These are phyloP conservation scores for Centaurea solstitialis DNA, from an alignment of 129 eudicot species.

Conservation along the genomic window DNA sequence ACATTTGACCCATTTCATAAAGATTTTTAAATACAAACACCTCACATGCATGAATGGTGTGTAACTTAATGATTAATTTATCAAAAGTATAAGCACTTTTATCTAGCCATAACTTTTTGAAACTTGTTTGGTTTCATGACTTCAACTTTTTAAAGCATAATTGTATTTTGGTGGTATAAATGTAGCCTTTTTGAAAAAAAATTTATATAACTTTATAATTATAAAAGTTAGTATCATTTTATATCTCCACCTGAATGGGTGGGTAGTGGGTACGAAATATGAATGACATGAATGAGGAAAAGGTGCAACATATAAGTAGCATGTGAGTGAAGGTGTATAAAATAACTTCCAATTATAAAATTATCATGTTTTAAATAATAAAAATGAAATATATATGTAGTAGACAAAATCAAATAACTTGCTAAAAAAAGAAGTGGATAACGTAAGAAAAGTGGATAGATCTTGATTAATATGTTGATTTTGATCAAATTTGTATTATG, in stretches of 20 bases:
- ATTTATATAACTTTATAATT: too few relatives aligned
- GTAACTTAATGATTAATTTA: too few relatives aligned
- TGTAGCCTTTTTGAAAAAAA: too few relatives aligned
- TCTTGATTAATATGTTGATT: neutral
- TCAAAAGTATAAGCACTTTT: neutral
- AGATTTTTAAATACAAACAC: too few relatives aligned
- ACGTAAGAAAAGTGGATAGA: neutral
- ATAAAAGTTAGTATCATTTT: too few relatives aligned
- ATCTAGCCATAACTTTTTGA: neutral
- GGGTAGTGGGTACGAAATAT: too few relatives aligned
- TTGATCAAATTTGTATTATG: neutral
- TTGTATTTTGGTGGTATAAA: neutral
- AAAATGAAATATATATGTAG: too few relatives aligned
- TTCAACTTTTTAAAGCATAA: neutral
- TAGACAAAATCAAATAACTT: neutral
- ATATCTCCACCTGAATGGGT: too few relatives aligned
- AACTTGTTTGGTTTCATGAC: neutral
- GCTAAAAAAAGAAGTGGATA: neutral
- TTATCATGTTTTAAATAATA: neutral
- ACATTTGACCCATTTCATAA: too few relatives aligned
- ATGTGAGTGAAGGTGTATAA: neutral
- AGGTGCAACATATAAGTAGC: too few relatives aligned
- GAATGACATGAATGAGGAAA: too few relatives aligned
- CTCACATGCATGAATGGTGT: too few relatives aligned
- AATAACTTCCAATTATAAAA: neutral